A percentile compares a stretch with the other conserved stretches of the same genome.
Evolutionary conservation across 805 yeast genomes (phyloP).

Genomic region (Barnettozyma vustinii): DNA sequence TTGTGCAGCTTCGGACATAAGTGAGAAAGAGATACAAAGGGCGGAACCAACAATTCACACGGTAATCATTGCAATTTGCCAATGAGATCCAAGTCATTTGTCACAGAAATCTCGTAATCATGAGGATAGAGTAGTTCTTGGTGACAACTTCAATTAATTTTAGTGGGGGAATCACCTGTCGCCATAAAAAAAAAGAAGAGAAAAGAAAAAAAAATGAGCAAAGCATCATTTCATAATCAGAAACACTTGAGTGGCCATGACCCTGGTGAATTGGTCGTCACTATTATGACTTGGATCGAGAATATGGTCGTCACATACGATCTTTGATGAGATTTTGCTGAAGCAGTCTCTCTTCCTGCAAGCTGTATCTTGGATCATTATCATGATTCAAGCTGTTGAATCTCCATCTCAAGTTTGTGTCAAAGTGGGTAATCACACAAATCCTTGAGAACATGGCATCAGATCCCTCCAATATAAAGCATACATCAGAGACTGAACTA

Average conservation of each 20-base stretch:
- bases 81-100: not conserved
- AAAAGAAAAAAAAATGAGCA: not conserved
- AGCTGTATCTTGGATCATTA: not conserved
- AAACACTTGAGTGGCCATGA: not conserved
- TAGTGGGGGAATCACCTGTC: too few species aligned
- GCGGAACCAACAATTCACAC: too few species aligned
- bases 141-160: too few species aligned
- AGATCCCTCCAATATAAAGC: not conserved
- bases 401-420: not conserved
- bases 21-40: too few species aligned
- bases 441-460: not conserved
- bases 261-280: too few species aligned
- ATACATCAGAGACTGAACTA: not conserved
- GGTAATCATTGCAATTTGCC: not conserved
- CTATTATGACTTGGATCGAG: too few species aligned
- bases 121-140: not conserved
- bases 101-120: not conserved
- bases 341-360: too few species aligned
- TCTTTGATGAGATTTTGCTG: too few species aligned
- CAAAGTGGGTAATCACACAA: not conserved
- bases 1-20: too few species aligned
- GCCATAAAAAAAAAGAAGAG: too few species aligned
- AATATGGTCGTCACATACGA: too few species aligned
- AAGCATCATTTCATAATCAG: not conserved
- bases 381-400: not conserved